These are phyloP conservation scores for Nemophila menziesii DNA, from an alignment of 257 asterid genomes.

Conservation along the genomic window DNA sequence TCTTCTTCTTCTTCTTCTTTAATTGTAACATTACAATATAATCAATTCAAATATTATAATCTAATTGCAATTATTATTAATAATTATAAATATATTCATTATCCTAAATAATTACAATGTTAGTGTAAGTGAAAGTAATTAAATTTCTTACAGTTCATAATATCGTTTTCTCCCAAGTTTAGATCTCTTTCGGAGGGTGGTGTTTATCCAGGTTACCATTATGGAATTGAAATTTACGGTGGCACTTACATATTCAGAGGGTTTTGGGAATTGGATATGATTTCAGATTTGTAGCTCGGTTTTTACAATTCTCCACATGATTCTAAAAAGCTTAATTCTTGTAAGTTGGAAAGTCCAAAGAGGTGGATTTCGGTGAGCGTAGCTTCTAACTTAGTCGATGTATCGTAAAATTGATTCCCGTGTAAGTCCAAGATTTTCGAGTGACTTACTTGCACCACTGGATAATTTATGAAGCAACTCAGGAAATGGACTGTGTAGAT, in stretches of 20 bases:
- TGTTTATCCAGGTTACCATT: constrained; percentile 40
- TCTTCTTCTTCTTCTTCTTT: too few relatives aligned
- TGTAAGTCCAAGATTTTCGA: neutral
- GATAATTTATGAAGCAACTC: neutral
- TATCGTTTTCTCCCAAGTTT: constrained; percentile 37
- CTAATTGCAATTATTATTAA: too few relatives aligned
- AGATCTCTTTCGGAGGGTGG: constrained; percentile 35
- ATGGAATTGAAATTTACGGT: constrained; percentile 39
- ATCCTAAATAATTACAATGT: too few relatives aligned
- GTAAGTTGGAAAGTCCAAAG: neutral
- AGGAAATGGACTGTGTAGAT: neutral
- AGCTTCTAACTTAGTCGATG: constrained; percentile 9
- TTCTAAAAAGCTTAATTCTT: constrained; percentile 6
- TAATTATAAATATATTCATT: too few relatives aligned
- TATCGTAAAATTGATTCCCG: neutral
- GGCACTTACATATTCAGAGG: constrained; percentile 46
- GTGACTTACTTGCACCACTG: neutral
- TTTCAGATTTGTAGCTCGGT: constrained; percentile 40
- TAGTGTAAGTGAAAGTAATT: too few relatives aligned
- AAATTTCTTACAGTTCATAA: constrained; percentile 28
- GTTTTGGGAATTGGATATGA: constrained; percentile 47
- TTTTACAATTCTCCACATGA: too few relatives aligned
- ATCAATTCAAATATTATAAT: too few relatives aligned
- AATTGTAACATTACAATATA: too few relatives aligned
- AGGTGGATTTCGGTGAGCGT: constrained; percentile 10